Percentiles rank a stretch among this genome's conserved stretches.
phyloP scores from a whole-genome alignment of 2,329 filamentous ascomycete genomes.

The Zymoseptoria crescenta region DNA sequence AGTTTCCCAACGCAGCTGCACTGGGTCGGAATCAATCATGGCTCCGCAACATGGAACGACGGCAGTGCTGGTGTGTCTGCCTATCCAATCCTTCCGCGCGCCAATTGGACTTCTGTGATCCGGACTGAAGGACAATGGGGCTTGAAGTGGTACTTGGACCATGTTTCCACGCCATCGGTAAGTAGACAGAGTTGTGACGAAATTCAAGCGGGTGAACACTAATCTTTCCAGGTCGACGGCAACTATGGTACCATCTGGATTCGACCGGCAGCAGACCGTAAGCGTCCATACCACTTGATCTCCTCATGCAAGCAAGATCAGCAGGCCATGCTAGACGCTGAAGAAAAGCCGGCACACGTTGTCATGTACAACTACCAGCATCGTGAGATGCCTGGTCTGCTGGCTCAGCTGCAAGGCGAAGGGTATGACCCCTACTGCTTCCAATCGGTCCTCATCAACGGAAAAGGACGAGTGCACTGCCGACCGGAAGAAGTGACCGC shows the following conservation, averaged over 20 bases:
- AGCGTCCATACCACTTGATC: constrained; percentile 13
- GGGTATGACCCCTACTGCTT: constrained; percentile 17
- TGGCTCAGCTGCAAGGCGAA: constrained; percentile 14
- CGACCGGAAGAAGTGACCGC: constrained; percentile 8
- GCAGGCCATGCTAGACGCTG: constrained; percentile 16
- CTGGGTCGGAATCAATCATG: constrained; percentile 7
- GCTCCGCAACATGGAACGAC: constrained; percentile 16
- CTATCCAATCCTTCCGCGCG: constrained; percentile 14
- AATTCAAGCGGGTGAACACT: not conserved
- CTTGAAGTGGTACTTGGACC: constrained; percentile 14
- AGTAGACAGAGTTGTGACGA: not conserved
- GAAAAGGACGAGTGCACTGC: constrained; percentile 16
- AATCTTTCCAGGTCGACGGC: constrained; percentile 3
- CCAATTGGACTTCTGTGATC: constrained; percentile 13
- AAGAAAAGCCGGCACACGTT: constrained; percentile 8
- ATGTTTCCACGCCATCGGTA: constrained; percentile 14
- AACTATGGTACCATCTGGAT: constrained; percentile 16
- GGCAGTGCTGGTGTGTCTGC: constrained; percentile 12
- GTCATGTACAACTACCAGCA: constrained; percentile 16
- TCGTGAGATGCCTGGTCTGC: constrained; percentile 11
- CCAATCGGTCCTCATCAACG: constrained; percentile 14
- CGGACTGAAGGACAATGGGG: constrained; percentile 15
- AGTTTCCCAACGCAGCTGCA: constrained; percentile 10
- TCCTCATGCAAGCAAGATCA: constrained; percentile 8
- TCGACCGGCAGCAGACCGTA: constrained; percentile 9